Conservation (phyloP, 1,284 basidiomycete genomes). For the Farysia itapuensis region DNA sequence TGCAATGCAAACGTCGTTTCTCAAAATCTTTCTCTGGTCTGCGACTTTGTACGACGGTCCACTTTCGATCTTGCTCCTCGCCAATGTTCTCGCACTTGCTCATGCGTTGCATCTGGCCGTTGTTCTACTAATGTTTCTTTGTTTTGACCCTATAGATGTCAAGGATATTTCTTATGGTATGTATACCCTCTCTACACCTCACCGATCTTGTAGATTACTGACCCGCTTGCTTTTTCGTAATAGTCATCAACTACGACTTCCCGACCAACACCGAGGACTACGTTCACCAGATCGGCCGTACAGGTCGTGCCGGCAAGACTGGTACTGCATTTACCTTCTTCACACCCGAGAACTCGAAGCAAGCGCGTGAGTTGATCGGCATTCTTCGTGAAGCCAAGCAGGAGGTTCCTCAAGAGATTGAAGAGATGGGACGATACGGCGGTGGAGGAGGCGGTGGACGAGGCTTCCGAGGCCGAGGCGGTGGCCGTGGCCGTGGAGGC, state of each 20-base stretch:
- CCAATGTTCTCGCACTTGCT: too few relatives aligned
- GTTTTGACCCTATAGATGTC: slow-evolving; percentile 68
- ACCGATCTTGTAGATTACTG: too few relatives aligned
- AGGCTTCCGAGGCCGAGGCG: slow-evolving; percentile 42
- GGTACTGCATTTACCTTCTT: slow-evolving; percentile 95
- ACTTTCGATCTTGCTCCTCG: slow-evolving; percentile 4
- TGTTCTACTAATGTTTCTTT: too few relatives aligned
- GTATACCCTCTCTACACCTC: too few relatives aligned
- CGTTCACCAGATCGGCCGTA: slow-evolving; percentile 86
- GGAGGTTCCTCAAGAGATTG: slow-evolving; percentile 79
- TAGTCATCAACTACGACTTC: slow-evolving; percentile 80
- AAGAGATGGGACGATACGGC: slow-evolving; percentile 87
- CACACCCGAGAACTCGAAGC: slow-evolving; percentile 79
- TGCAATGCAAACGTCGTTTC: slow-evolving; percentile 52
- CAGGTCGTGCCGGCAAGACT: slow-evolving; percentile 69
- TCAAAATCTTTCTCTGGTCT: neutral
- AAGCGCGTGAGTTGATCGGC: slow-evolving; percentile 82
- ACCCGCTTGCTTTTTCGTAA: too few relatives aligned
- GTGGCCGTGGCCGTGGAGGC: slow-evolving; percentile 43
- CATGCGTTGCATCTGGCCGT: too few relatives aligned
- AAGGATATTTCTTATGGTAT: slow-evolving; percentile 91
- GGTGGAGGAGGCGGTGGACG: slow-evolving; percentile 53
- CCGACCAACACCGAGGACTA: slow-evolving; percentile 95
- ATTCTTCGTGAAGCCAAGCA: slow-evolving; percentile 91
- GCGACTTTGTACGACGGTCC: neutral